A percentile compares a stretch with the other conserved stretches of the same genome.
Evolutionary conservation across 805 yeast genomes (phyloP).

Genomic region (Zygoascus tannicola): DNA sequence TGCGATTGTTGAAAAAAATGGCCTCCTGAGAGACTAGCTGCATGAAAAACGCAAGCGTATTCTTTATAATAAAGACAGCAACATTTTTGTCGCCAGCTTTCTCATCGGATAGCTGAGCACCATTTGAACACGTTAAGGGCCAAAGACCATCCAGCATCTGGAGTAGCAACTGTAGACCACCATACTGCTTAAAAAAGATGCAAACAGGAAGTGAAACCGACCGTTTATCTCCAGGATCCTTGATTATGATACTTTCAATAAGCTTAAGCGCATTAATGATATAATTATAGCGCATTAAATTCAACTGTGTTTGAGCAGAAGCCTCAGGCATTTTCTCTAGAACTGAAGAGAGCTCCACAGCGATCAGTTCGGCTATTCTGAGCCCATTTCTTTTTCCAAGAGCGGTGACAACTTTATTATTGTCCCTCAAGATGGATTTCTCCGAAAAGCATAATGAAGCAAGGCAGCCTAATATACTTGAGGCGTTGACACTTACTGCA

Average conservation of each 20-base stretch:
- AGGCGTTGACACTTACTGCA: slow-evolving; percentile 8
- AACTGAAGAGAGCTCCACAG: slow-evolving; percentile 5
- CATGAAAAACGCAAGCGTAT: slow-evolving; percentile 17
- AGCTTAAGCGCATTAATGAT: slow-evolving; percentile 11
- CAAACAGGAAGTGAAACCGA: slow-evolving; percentile 14
- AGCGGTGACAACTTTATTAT: not conserved
- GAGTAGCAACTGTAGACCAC: slow-evolving; percentile 21
- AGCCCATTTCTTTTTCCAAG: slow-evolving; percentile 18
- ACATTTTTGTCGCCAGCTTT: slow-evolving; percentile 2
- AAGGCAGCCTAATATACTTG: slow-evolving; percentile 15
- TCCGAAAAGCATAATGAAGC: slow-evolving; percentile 15
- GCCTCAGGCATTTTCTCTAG: not conserved
- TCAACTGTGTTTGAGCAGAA: not conserved
- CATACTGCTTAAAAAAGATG: slow-evolving; percentile 23
- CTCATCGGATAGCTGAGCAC: slow-evolving; percentile 5
- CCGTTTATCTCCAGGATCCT: not conserved
- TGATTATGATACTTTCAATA: slow-evolving; percentile 13
- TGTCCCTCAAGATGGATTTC: slow-evolving; percentile 14
- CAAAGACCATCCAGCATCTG: slow-evolving; percentile 18
- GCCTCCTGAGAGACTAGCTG: slow-evolving; percentile 19
- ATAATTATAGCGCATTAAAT: slow-evolving; percentile 11
- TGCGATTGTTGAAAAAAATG: slow-evolving; percentile 20
- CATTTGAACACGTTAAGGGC: slow-evolving; percentile 7
- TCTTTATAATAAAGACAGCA: slow-evolving; percentile 10
- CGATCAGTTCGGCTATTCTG: slow-evolving; percentile 21